A percentile compares a stretch with the other conserved stretches of the same genome.
These are phyloP conservation scores for Henckelia pumila DNA, from an alignment of 257 asterid genomes.

Conservation along the genomic window DNA sequence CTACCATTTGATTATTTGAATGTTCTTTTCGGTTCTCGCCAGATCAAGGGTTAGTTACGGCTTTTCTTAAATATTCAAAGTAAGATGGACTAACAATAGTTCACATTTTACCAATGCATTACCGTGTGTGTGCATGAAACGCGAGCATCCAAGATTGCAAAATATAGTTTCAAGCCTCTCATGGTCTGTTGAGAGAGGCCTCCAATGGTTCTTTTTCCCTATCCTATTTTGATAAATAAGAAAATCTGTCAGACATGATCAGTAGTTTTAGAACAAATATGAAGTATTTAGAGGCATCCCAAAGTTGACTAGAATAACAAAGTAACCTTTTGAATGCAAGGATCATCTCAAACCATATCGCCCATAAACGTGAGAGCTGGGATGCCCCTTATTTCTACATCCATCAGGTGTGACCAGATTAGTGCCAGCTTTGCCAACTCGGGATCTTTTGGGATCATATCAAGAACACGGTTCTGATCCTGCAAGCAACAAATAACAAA, in stretches of 20 bases:
- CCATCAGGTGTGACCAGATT: constrained; percentile 52
- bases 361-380: constrained; percentile 73
- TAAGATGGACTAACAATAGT: neutral
- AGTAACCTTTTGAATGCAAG: constrained; percentile 5
- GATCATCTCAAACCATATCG: constrained; percentile 51
- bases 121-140: neutral
- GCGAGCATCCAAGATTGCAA: neutral
- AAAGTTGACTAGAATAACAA: neutral
- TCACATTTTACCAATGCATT: neutral
- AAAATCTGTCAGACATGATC: neutral
- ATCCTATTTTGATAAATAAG: neutral
- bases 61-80: neutral
- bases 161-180: neutral
- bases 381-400: constrained; percentile 69
- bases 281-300: neutral
- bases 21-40: neutral
- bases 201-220: neutral
- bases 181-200: neutral
- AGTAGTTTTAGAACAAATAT: neutral
- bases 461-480: constrained; percentile 72
- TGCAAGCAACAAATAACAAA: constrained; percentile 23
- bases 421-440: constrained; percentile 44
- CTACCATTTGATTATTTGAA: too few relatives aligned
- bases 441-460: constrained; percentile 47
- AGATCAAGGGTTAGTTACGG: neutral